Conservation (phyloP, 164 flowering plant genomes). For the Sedum album region DNA sequence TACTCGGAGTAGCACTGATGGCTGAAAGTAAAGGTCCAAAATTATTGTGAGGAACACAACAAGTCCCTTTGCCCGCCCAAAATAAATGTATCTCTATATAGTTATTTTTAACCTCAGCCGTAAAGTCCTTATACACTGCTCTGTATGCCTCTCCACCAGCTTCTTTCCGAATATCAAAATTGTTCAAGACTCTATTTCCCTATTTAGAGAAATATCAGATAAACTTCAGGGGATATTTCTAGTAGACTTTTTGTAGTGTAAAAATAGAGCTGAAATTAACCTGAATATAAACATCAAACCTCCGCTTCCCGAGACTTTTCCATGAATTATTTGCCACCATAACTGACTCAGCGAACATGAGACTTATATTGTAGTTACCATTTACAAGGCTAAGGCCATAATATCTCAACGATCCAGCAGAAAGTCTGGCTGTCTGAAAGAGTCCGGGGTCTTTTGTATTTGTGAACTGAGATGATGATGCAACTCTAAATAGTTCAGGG, state of each 20-base stretch:
- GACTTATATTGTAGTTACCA: neutral
- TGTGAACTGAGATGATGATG: neutral
- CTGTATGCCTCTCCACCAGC: slow-evolving; percentile 18
- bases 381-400: neutral
- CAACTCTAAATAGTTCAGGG: neutral
- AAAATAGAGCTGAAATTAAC: neutral
- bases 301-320: slow-evolving; percentile 25
- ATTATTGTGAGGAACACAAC: neutral
- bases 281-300: slow-evolving; percentile 23
- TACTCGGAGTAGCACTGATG: neutral
- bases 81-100: slow-evolving; percentile 21
- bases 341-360: slow-evolving; percentile 21
- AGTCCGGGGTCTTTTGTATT: neutral
- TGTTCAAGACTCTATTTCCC: neutral
- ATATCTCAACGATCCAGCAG: neutral
- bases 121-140: slow-evolving; percentile 11
- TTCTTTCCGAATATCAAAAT: slow-evolving; percentile 16
- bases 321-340: slow-evolving; percentile 14
- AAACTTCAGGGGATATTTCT: neutral
- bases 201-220: neutral
- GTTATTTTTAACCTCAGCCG: slow-evolving; percentile 11
- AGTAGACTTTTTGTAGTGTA: neutral
- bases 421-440: neutral
- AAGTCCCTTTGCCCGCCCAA: slow-evolving; percentile 17
- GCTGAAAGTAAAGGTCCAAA: neutral